Evolutionary conservation across 208 protist species (phyloP).

Genomic region (Leishmania aethiopica): DNA sequence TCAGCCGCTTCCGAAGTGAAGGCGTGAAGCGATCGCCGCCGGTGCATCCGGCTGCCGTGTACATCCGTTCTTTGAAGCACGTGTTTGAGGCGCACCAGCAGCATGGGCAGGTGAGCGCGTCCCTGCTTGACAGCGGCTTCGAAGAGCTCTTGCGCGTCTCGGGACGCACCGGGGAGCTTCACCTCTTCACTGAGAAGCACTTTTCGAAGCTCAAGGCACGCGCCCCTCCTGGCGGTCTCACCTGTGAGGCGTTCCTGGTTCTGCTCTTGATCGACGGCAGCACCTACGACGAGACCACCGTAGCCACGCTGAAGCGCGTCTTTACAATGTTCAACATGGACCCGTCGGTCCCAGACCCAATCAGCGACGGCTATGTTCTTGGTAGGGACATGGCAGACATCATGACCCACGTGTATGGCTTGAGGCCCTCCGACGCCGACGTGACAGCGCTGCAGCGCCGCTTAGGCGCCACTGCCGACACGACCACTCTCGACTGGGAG

Average conservation of each 20-base stretch:
- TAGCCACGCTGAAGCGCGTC: conserved; percentile 39
- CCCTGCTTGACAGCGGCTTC: conserved; percentile 25
- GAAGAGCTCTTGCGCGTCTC: conserved; percentile 46
- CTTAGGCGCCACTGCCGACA: conserved; percentile 50
- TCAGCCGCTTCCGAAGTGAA: conserved; percentile 28
- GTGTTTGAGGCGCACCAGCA: conserved; percentile 41
- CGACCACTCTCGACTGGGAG: conserved; percentile 76
- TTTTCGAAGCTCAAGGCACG: conserved; percentile 47
- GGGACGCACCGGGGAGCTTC: conserved; percentile 16
- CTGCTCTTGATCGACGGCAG: conserved; percentile 56
- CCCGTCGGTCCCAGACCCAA: conserved; percentile 17
- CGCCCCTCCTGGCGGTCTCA: conserved; percentile 38
- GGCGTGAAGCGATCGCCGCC: conserved; percentile 32
- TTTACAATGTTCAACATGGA: conserved; percentile 78
- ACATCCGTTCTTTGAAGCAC: conserved; percentile 70
- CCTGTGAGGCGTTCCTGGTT: conserved; percentile 68
- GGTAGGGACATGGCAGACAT: conserved; percentile 51
- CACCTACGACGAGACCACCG: conserved; percentile 45
- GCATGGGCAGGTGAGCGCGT: conserved; percentile 7
- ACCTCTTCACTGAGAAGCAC: conserved; percentile 20
- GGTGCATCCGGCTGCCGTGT: conserved; percentile 60
- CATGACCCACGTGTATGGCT: conserved; percentile 41
- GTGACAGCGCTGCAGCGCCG: conserved; percentile 30
- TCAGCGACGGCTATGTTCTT: conserved; percentile 49
- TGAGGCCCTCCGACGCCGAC: conserved; percentile 30